A percentile compares a stretch with the other conserved stretches of the same genome.
Conservation (phyloP, 1,139 yeast genomes). For the Hyphopichia burtonii region DNA sequence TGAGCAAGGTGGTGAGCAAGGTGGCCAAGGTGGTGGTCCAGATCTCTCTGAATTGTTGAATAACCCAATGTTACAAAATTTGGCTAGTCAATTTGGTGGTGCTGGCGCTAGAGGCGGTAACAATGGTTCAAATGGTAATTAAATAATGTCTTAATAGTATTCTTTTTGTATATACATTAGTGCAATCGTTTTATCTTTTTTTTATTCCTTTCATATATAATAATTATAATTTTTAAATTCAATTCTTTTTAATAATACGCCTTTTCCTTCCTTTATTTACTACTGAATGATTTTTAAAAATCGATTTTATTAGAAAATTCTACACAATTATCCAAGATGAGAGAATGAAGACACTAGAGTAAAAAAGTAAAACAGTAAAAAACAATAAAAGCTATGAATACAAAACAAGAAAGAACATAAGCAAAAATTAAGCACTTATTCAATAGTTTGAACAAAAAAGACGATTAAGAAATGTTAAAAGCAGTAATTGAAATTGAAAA, state of each 20-base stretch:
- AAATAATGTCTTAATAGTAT: background rate
- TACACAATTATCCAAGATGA: too few species aligned
- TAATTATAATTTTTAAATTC: background rate
- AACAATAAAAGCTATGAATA: background rate
- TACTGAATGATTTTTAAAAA: background rate
- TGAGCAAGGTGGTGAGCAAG: conserved; percentile 11
- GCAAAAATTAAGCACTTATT: background rate
- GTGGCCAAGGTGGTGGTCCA: conserved; percentile 27
- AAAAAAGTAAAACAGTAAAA: background rate
- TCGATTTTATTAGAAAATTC: too few species aligned
- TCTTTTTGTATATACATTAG: background rate
- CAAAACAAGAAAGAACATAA: conserved; percentile 1
- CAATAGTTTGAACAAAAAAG: background rate
- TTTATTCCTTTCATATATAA: background rate
- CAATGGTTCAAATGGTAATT: conserved; percentile 3
- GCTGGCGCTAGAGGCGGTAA: conserved; percentile 18
- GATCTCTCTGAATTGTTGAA: conserved; percentile 70
- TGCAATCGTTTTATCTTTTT: background rate
- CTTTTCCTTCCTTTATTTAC: background rate
- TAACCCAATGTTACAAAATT: conserved; percentile 71
- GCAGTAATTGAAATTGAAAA: background rate
- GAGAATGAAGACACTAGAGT: background rate
- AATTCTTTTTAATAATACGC: background rate
- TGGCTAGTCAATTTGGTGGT: conserved; percentile 62
- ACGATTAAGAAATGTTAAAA: background rate